These are phyloP conservation scores for Malus hybrid DNA, from an alignment of 331 rosid species.

Conservation along the genomic window DNA sequence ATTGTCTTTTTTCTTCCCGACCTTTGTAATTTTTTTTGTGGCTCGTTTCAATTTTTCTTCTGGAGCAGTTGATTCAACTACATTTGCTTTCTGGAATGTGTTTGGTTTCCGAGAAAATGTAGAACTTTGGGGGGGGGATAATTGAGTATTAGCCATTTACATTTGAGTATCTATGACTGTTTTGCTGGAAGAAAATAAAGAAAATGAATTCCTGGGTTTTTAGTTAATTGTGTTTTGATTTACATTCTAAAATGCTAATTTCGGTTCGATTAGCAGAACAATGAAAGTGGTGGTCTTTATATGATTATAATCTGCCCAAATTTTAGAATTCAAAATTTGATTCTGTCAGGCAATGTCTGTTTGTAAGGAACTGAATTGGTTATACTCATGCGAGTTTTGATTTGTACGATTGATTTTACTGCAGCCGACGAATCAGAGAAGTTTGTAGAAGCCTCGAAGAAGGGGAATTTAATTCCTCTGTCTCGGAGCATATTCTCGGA, in stretches of 20 bases:
- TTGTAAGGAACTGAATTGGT: neutral
- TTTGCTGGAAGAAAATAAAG: neutral
- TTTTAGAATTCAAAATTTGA: neutral
- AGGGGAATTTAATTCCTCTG: slow-evolving; percentile 75
- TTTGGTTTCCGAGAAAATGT: neutral
- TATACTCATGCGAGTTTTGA: neutral
- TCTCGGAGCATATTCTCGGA: slow-evolving; percentile 63
- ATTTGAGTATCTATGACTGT: neutral
- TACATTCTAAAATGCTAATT: neutral
- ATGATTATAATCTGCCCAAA: neutral
- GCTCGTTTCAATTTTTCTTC: neutral
- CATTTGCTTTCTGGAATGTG: neutral
- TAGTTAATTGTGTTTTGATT: neutral
- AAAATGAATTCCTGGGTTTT: neutral
- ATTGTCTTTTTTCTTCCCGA: no score
- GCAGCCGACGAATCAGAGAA: slow-evolving; percentile 40
- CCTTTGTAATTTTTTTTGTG: no score
- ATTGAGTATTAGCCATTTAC: neutral
- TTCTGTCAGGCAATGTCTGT: no score
- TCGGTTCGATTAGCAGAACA: neutral
- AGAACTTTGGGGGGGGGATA: neutral
- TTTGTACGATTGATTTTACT: slow-evolving; percentile 1
- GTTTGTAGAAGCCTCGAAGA: slow-evolving; percentile 58
- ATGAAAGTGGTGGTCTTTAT: neutral
- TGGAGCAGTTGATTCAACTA: no score